phyloP scores from a whole-genome alignment of 768 basidiomycete genomes.

The Trametes cubensis region DNA sequence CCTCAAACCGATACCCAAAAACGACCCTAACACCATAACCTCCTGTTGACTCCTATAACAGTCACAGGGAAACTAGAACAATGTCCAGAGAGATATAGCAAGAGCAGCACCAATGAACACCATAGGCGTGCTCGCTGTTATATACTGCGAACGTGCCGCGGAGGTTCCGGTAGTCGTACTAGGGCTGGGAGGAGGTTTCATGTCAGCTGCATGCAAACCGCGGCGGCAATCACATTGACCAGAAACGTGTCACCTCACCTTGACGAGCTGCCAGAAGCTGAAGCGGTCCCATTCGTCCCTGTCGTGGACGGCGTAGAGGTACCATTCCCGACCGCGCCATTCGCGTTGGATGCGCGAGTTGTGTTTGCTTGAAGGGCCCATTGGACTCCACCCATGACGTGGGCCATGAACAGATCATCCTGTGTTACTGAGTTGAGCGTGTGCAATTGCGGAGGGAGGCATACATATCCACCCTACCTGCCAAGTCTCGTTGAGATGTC shows the following conservation, averaged over 20 bases:
- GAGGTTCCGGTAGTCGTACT: neutral
- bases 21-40: no score
- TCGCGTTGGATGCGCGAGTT: constrained; percentile 64
- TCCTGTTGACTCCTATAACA: no score
- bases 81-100: neutral
- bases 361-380: constrained; percentile 76
- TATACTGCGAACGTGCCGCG: neutral
- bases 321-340: constrained; percentile 61
- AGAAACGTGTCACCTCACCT: neutral
- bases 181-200: neutral
- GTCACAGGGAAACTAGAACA: no score
- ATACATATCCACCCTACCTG: constrained; percentile 40
- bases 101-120: neutral
- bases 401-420: constrained; percentile 69
- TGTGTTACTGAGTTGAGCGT: constrained; percentile 30
- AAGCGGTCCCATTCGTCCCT: no score
- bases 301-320: constrained; percentile 1
- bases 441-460: neutral
- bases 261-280: neutral
- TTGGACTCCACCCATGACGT: constrained; percentile 73
- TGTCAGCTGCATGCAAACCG: no score
- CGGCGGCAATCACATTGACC: neutral
- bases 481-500: constrained; percentile 82
- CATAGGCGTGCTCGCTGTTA: no score
- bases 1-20: no score